Conservation (phyloP, 768 basidiomycete genomes). For the Ramaria rubella region DNA sequence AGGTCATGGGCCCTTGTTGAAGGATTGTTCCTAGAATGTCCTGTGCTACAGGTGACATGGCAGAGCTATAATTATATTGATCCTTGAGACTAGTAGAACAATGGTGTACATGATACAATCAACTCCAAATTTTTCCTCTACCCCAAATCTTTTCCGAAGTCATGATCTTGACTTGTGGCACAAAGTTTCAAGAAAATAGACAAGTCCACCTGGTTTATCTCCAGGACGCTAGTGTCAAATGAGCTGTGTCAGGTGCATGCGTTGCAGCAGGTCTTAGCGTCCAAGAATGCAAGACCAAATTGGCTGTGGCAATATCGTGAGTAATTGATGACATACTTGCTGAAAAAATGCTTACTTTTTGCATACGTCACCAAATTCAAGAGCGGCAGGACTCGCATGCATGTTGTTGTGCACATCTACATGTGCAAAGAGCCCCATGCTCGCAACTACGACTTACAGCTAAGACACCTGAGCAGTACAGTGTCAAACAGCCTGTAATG, state of each 20-base stretch:
- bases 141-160: background rate
- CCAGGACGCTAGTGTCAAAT: constrained; percentile 83
- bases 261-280: constrained; percentile 71
- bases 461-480: no score
- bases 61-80: background rate
- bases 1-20: constrained; percentile 47
- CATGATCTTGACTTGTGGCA: constrained; percentile 25
- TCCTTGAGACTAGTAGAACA: no score
- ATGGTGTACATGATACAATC: background rate
- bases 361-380: constrained; percentile 83
- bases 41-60: no score
- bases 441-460: no score
- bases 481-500: no score
- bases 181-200: constrained; percentile 71
- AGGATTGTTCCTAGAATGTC: no score
- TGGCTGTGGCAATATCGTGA: constrained; percentile 40
- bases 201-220: constrained; percentile 77
- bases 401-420: no score
- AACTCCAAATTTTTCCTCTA: background rate
- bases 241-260: constrained; percentile 73
- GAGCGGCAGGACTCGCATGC: no score
- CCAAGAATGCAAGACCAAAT: constrained; percentile 79
- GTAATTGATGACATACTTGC: constrained; percentile 7
- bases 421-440: no score
- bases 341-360: constrained; percentile 63